These are phyloP conservation scores for Daldinia bambusicola DNA, from an alignment of 495 filamentous ascomycete species.

Conservation along the genomic window DNA sequence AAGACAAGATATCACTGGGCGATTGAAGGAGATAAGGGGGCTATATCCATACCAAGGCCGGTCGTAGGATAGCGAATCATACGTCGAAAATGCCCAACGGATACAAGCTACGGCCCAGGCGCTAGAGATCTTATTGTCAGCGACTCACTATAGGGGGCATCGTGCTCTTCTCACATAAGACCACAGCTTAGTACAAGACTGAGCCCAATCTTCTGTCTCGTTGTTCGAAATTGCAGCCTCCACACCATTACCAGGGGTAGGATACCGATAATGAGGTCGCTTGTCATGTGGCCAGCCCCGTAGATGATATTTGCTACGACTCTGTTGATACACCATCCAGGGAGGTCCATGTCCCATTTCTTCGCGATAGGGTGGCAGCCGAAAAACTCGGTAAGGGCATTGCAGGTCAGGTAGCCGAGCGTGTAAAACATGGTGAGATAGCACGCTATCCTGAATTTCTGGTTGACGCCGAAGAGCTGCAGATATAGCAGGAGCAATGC, in stretches of 20 bases:
- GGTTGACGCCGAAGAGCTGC: slow-evolving; percentile 52
- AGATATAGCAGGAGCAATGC: slow-evolving; percentile 54
- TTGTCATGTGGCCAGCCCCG: slow-evolving; percentile 43
- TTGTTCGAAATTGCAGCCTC: slow-evolving; percentile 42
- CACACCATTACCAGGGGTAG: slow-evolving; percentile 46
- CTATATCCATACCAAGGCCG: slow-evolving; percentile 39
- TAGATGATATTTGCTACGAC: slow-evolving; percentile 48
- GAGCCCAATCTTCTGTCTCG: slow-evolving; percentile 46
- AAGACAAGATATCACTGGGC: neutral
- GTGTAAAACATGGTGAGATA: slow-evolving; percentile 55
- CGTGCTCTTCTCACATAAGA: slow-evolving; percentile 37
- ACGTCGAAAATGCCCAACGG: slow-evolving; percentile 50
- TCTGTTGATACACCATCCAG: slow-evolving; percentile 53
- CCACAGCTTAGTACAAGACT: slow-evolving; percentile 46
- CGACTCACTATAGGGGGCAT: neutral
- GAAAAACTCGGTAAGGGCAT: slow-evolving; percentile 53
- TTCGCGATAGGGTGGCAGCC: slow-evolving; percentile 55
- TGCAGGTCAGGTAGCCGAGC: slow-evolving; percentile 54
- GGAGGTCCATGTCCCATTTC: slow-evolving; percentile 47
- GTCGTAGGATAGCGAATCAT: slow-evolving; percentile 48
- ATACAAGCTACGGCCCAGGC: slow-evolving; percentile 53
- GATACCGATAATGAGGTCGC: slow-evolving; percentile 49
- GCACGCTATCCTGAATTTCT: slow-evolving; percentile 52
- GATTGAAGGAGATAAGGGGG: neutral
- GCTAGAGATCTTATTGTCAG: slow-evolving; percentile 34